A percentile compares a stretch with the other conserved stretches of the same genome.
phyloP scores from a whole-genome alignment of 768 basidiomycete species.

The Austroboletus festivus region DNA sequence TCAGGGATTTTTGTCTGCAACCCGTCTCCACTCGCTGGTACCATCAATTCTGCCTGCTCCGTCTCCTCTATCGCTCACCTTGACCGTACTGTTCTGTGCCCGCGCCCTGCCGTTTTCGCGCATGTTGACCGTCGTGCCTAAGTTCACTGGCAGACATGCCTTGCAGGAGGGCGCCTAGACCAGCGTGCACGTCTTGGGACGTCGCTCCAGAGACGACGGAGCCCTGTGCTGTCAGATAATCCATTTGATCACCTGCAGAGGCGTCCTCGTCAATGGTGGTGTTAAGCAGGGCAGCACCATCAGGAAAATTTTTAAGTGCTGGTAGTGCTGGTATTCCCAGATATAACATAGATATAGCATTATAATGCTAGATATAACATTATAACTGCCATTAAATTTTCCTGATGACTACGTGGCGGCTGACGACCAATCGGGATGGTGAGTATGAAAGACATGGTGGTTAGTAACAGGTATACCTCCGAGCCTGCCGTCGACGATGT shows the following conservation, averaged over 20 bases:
- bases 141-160: conserved; percentile 36
- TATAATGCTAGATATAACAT: too few species aligned
- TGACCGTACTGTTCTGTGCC: conserved; percentile 19
- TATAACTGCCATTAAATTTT: too few species aligned
- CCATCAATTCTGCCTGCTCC: conserved; percentile 1
- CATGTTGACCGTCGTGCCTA: conserved; percentile 33
- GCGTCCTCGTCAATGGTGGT: conserved; percentile 33
- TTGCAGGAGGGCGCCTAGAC: conserved; percentile 28
- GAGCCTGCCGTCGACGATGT: conserved; percentile 20
- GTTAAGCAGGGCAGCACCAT: conserved; percentile 25
- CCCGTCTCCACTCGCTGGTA: conserved; percentile 6
- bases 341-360: too few species aligned
- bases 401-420: too few species aligned
- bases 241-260: conserved; percentile 17
- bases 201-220: conserved; percentile 32
- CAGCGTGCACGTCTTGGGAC: conserved; percentile 30
- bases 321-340: too few species aligned
- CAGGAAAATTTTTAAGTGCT: too few species aligned
- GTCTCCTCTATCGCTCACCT: not conserved
- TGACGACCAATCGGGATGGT: conserved; percentile 3
- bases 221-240: conserved; percentile 13
- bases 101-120: conserved; percentile 26
- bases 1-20: conserved; percentile 1
- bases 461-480: conserved; percentile 8
- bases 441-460: not conserved